Evolutionary conservation across 75 land plant genomes (phyloP), one percentile per base, ranked within the genome.

Genomic region (Azolla pinnata): DNA sequence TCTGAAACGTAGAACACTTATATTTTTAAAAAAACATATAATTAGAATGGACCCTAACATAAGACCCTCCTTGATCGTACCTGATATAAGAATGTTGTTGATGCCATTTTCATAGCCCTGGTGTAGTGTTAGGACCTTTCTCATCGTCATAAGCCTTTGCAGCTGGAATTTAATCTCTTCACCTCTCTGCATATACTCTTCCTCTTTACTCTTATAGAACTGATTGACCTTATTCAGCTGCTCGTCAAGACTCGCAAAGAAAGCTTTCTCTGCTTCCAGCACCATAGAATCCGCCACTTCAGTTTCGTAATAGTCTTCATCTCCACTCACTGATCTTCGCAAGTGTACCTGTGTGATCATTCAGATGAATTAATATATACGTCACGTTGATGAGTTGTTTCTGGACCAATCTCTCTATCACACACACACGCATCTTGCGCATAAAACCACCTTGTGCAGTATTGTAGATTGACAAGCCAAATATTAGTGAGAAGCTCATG

Each of bases 151-250:
- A 56, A 88, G 77, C 30, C 76, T 73, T 29, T 62, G 62, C 83
- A 85, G 72, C 64, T 88, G 93, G 57, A 67, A 66, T 59, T 77
- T 76, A 52, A 88, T 51, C 0, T 70, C 29, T 19, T 66, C 59
- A 1, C 84, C 85, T 48, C 85, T 74, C 34, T 77, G 69, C 29
- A 77, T 4, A 25, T 74, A 81, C 65, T 84, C 85, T 10, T 61
- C 63, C 46, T 87, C 92, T 49, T 87, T 87, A 1, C 12, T 12
- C 71, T 45, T 76, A 60, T 87, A 87, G 68, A 90, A 90, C 61
- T 70, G 75, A 52, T 76, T 77, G 29, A 90, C 85, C 54, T 90
- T 90, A 57, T 79, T 87, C 38, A 90, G 79, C 53, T 91, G 84
- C 8, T 24, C 52, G 56, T 91, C 97, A 50, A 91, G 61, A 20